Evolutionary conservation across 2,329 filamentous ascomycete species (phyloP).

Genomic region (Fusarium ambrosium): DNA sequence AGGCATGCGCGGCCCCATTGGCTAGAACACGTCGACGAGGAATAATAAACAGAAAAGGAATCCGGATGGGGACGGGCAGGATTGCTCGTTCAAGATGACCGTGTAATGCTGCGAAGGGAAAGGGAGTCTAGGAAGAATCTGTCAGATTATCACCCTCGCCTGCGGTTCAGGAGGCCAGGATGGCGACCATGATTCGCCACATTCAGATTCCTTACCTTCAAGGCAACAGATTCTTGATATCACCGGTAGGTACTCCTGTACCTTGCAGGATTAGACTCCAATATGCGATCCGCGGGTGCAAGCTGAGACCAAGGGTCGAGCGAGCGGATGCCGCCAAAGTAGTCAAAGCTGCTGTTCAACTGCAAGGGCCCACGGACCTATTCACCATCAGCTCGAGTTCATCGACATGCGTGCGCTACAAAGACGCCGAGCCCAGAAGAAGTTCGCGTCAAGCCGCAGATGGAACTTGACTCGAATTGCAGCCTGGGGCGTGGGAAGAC

Average conservation of each 20-base stretch:
- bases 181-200: slow-evolving; percentile 23
- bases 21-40: slow-evolving; percentile 16
- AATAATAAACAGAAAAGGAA: slow-evolving; percentile 44
- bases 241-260: slow-evolving; percentile 28
- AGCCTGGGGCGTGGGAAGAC: slow-evolving; percentile 34
- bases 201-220: slow-evolving; percentile 3
- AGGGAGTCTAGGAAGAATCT: slow-evolving; percentile 19
- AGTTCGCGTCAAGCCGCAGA: slow-evolving; percentile 22
- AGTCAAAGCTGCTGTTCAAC: slow-evolving; percentile 23
- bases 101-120: slow-evolving; percentile 9
- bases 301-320: slow-evolving; percentile 38
- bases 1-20: slow-evolving; percentile 41
- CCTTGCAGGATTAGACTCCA: slow-evolving; percentile 27
- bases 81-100: slow-evolving; percentile 40
- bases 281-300: slow-evolving; percentile 30
- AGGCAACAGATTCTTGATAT: slow-evolving; percentile 11
- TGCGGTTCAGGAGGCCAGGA: not conserved
- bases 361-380: slow-evolving; percentile 41
- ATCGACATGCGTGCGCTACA: slow-evolving; percentile 14
- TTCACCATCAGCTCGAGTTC: slow-evolving; percentile 40
- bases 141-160: slow-evolving; percentile 28
- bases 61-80: slow-evolving; percentile 25
- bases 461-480: slow-evolving; percentile 19
- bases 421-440: slow-evolving; percentile 22
- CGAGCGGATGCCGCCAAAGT: slow-evolving; percentile 28